phyloP scores from a whole-genome alignment of 768 basidiomycete genomes.

The Tricholoma terreum region DNA sequence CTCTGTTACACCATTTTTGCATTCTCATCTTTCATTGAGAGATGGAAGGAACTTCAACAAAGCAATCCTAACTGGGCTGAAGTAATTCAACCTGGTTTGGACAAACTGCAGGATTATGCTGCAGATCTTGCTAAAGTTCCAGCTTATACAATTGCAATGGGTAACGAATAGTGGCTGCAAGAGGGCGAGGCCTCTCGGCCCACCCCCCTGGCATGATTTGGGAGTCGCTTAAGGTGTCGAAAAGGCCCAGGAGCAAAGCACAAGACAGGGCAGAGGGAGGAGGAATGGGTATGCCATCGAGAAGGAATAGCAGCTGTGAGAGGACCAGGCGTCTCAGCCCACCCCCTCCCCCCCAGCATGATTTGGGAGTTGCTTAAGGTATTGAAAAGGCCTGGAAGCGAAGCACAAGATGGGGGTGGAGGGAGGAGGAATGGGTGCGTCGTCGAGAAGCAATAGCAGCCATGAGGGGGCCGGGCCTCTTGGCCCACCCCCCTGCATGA shows the following conservation, averaged over 20 bases:
- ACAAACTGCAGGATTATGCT: conserved; percentile 25
- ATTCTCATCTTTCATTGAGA: conserved; percentile 21
- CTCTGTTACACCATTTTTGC: conserved; percentile 25
- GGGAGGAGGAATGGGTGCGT: not conserved
- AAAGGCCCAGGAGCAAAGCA: not conserved
- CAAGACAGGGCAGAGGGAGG: not conserved
- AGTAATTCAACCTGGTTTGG: conserved; percentile 26
- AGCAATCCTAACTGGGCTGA: conserved; percentile 3
- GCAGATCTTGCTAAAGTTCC: conserved; percentile 13
- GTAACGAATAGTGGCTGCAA: conserved; percentile 9
- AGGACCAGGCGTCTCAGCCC: no score
- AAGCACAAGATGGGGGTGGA: no score
- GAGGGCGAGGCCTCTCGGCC: not conserved
- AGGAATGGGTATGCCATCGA: not conserved
- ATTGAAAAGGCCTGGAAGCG: no score
- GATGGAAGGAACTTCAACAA: conserved; percentile 18
- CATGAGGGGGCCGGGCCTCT: not conserved
- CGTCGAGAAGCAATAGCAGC: not conserved
- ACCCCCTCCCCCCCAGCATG: no score
- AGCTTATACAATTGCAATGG: conserved; percentile 22
- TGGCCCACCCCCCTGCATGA: not conserved
- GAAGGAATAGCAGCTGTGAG: no score
- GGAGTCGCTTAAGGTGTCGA: not conserved
- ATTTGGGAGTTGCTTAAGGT: no score
- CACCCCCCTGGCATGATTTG: not conserved